phyloP scores from a whole-genome alignment of 2,329 filamentous ascomycete genomes.

The Talaromyces sp. region DNA sequence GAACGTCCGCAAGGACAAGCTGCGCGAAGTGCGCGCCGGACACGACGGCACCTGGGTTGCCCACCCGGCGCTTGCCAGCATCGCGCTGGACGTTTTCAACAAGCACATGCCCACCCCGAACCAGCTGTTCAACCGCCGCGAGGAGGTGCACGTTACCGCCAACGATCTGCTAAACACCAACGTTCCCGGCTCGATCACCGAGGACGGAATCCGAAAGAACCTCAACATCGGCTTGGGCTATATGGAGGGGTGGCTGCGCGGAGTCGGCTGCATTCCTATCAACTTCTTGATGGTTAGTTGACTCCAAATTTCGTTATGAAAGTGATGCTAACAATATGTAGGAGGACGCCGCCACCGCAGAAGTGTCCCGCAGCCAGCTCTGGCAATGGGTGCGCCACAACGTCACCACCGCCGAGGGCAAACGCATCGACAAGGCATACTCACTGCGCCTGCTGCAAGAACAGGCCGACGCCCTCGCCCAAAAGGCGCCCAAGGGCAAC shows the following conservation, averaged over 20 bases:
- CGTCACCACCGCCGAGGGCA: constrained; percentile 76
- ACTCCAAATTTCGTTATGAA: too few species aligned
- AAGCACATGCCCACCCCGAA: constrained; percentile 98
- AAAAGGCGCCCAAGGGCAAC: constrained; percentile 77
- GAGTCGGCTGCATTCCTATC: constrained; percentile 92
- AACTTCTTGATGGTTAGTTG: constrained; percentile 78
- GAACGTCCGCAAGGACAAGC: constrained; percentile 86
- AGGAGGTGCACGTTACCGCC: constrained; percentile 78
- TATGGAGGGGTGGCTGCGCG: constrained; percentile 97
- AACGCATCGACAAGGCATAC: constrained; percentile 89
- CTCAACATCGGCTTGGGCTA: constrained; percentile 93
- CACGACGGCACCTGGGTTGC: constrained; percentile 98
- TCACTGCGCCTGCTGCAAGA: constrained; percentile 81
- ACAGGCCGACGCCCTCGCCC: constrained; percentile 68
- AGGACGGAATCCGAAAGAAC: constrained; percentile 95
- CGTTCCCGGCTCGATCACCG: constrained; percentile 84
- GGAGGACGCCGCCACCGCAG: constrained; percentile 94
- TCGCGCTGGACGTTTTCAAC: constrained; percentile 93
- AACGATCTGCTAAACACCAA: constrained; percentile 98
- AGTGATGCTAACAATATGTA: constrained; percentile 12
- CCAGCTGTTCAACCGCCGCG: constrained; percentile 84
- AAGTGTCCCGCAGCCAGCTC: constrained; percentile 88
- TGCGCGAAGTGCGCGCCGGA: constrained; percentile 88
- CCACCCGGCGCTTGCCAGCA: constrained; percentile 82
- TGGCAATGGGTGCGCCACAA: constrained; percentile 89